These are phyloP conservation scores for Pestalotiopsis sp. DNA, from an alignment of 2,329 filamentous ascomycete species.

Conservation along the genomic window DNA sequence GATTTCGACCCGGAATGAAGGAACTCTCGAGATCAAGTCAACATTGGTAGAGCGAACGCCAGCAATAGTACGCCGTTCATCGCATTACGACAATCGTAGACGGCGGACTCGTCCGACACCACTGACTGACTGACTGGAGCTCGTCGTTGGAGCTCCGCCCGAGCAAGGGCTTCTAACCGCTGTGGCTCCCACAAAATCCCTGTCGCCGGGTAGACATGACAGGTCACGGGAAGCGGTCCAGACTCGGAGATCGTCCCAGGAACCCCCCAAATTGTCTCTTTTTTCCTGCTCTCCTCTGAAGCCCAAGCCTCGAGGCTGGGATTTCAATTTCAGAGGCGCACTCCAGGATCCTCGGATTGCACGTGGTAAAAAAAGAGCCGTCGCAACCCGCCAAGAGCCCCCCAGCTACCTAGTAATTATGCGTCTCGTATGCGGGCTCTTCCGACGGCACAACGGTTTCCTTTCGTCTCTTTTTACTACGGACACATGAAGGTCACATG, in stretches of 20 bases:
- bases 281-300: background rate
- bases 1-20: background rate
- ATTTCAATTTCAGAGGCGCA: background rate
- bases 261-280: background rate
- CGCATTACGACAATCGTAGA: no score
- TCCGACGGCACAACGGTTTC: background rate
- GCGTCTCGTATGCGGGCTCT: background rate
- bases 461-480: background rate
- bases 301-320: background rate
- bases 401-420: background rate
- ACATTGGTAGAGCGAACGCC: no score
- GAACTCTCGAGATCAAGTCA: no score
- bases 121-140: background rate
- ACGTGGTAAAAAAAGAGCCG: background rate
- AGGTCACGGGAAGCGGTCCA: background rate
- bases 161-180: slow-evolving; percentile 2
- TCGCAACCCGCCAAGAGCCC: background rate
- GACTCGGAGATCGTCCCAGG: background rate
- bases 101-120: background rate
- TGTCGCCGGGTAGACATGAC: slow-evolving; percentile 20
- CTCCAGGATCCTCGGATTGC: background rate
- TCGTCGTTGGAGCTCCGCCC: background rate
- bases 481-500: background rate
- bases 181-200: slow-evolving; percentile 32
- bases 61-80: no score